Conservation (phyloP, 2,329 filamentous ascomycete species). For the Monosporascus sp. region DNA sequence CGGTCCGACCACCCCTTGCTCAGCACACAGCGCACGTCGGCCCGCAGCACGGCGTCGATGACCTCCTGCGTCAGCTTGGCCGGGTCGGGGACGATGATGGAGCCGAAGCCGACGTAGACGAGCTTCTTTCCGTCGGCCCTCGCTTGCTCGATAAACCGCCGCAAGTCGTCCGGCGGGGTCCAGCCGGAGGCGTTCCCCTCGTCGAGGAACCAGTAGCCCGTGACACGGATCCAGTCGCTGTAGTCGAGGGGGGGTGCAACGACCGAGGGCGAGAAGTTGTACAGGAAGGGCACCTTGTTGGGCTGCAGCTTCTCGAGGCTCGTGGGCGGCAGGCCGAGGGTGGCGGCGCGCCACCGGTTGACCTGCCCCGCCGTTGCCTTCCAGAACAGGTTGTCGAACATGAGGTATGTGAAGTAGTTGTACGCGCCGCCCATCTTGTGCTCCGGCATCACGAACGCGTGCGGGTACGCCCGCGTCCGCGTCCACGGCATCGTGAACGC, state of each 20-base stretch:
- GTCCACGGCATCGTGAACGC: constrained; percentile 99
- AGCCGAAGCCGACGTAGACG: constrained; percentile 95
- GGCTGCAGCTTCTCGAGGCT: constrained; percentile 86
- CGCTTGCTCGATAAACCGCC: constrained; percentile 78
- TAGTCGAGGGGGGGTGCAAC: constrained; percentile 94
- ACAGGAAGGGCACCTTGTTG: constrained; percentile 96
- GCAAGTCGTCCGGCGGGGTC: constrained; percentile 69
- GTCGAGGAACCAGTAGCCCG: constrained; percentile 96
- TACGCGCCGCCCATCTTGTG: constrained; percentile 93
- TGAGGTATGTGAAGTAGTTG: constrained; percentile 90
- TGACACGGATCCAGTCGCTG: constrained; percentile 95
- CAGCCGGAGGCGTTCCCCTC: constrained; percentile 61
- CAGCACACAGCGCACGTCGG: constrained; percentile 88
- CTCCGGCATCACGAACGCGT: constrained; percentile 90
- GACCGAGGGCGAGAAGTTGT: constrained; percentile 92
- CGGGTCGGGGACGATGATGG: constrained; percentile 88
- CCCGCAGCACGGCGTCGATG: constrained; percentile 82
- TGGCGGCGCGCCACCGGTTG: constrained; percentile 84
- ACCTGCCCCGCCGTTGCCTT: constrained; percentile 85
- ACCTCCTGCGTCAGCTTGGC: constrained; percentile 87
- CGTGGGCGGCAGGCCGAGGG: constrained; percentile 73
- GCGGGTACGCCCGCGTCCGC: constrained; percentile 87
- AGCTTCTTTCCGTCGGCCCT: constrained; percentile 79
- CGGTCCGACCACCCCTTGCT: constrained; percentile 98
- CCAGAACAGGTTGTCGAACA: constrained; percentile 98